Evolutionary conservation across 1,284 basidiomycete species (phyloP).

Genomic region (Leccinum ponderosum): DNA sequence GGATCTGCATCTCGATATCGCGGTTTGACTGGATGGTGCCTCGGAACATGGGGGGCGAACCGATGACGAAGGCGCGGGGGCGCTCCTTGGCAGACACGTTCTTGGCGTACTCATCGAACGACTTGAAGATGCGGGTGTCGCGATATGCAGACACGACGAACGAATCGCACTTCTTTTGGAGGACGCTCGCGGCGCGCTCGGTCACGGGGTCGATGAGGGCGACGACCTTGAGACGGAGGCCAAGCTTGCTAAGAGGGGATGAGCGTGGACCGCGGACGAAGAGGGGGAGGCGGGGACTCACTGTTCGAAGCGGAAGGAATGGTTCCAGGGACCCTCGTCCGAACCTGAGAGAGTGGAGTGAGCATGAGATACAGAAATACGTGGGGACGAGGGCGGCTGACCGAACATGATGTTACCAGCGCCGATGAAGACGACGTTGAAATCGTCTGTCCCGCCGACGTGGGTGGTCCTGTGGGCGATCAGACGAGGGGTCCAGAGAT

Average conservation of each 20-base stretch:
- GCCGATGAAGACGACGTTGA: slow-evolving; percentile 91
- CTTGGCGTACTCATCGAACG: slow-evolving; percentile 84
- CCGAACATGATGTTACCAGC: slow-evolving; percentile 97
- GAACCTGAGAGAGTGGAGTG: slow-evolving; percentile 52
- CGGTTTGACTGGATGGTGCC: slow-evolving; percentile 77
- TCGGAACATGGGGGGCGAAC: slow-evolving; percentile 92
- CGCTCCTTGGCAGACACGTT: slow-evolving; percentile 61
- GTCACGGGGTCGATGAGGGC: slow-evolving; percentile 92
- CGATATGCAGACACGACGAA: slow-evolving; percentile 95
- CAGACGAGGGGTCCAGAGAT: slow-evolving; percentile 3
- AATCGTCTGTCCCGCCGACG: slow-evolving; percentile 62
- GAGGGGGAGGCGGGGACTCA: slow-evolving; percentile 36
- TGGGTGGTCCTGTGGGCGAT: slow-evolving; percentile 48
- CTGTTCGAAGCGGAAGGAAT: slow-evolving; percentile 95
- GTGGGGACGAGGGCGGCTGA: slow-evolving; percentile 32
- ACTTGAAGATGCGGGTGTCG: slow-evolving; percentile 86
- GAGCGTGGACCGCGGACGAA: slow-evolving; percentile 6
- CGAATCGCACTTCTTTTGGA: slow-evolving; percentile 89
- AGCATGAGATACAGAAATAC: slow-evolving; percentile 6
- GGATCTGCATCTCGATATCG: slow-evolving; percentile 89
- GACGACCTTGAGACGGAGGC: slow-evolving; percentile 93
- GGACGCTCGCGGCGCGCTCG: slow-evolving; percentile 78
- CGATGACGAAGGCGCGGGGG: slow-evolving; percentile 84
- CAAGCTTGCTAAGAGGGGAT: slow-evolving; percentile 76
- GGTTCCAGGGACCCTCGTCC: slow-evolving; percentile 89